Evolutionary conservation across 2,329 filamentous ascomycete species (phyloP), one percentile per base, ranked within the genome.

Genomic region (Botrytis pseudocinerea): DNA sequence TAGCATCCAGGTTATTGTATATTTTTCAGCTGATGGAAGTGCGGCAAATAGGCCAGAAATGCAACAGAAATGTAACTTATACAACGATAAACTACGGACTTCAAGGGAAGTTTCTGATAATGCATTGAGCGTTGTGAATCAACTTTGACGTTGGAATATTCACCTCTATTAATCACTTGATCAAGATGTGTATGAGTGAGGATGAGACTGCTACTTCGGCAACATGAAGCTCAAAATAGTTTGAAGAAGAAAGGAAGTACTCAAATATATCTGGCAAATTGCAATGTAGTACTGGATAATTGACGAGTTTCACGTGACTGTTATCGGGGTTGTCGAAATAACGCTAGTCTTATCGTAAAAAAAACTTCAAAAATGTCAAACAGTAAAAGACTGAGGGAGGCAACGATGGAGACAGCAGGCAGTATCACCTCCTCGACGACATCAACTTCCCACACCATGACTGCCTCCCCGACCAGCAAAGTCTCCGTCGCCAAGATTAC

Each of bases 401-500:
- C 70, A 75, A 75, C 60, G 60, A 80, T 80, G 78, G 78, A 75
- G 65, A 78, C 73, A 61, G 73, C 73, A 69, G 75, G 77, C 78
- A 87, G 86, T 82, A 87, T 85, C 66, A 86, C 86, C 74, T 90
- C 89, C 75, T 89, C 88, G 74, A 84, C 88, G 78, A 90, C 89
- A 73, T 90, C 88, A 54, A 89, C 89, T 74, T 91, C 89, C 8
- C 87, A 91, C 79, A 91, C 89, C 54, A 84, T 91, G 80, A 89
- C 87, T 59, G 84, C 85, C 71, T 82, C 85, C 59, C 83, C 87
- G 65, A 79, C 76, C 54, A 77, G 78, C 14, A 78, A 78, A 59
- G 75, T 78, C 25, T 78, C 65, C 73, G 80, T 81, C 75, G 82
- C 84, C 75, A 81, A 54, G 12, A 14, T n/a, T 85, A 70, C 82